Conservation (phyloP, 2,329 filamentous ascomycete genomes). For the Stagonosporopsis cucurbitacearum region DNA sequence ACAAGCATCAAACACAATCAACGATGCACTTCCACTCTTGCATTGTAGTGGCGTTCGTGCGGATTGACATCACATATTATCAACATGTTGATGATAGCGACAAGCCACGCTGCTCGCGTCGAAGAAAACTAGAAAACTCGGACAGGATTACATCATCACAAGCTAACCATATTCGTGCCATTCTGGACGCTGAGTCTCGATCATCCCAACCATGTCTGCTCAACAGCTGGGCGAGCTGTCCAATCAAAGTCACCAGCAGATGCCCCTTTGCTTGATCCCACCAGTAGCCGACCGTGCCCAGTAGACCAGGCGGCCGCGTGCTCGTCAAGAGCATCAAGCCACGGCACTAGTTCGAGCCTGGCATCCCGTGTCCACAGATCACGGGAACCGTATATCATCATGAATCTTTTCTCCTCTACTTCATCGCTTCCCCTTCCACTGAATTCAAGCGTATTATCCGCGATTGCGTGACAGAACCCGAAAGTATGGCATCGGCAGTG, state of each 20-base stretch:
- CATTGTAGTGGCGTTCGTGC: background rate
- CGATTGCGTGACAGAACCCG: background rate
- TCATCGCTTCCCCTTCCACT: background rate
- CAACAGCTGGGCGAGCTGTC: background rate
- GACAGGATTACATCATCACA: slow-evolving; percentile 1
- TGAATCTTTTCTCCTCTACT: background rate
- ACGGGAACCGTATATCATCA: background rate
- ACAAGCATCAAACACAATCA: background rate
- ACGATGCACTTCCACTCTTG: background rate
- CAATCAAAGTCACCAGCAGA: slow-evolving; percentile 4
- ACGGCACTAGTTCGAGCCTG: slow-evolving; percentile 23
- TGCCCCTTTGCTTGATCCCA: background rate
- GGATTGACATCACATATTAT: slow-evolving; percentile 1
- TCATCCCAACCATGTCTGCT: background rate
- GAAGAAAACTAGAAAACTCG: slow-evolving; percentile 3
- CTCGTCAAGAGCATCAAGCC: slow-evolving; percentile 2
- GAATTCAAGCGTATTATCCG: background rate
- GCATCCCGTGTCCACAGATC: slow-evolving; percentile 17
- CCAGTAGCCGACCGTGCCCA: slow-evolving; percentile 5
- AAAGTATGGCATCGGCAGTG: slow-evolving; percentile 37
- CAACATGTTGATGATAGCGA: slow-evolving; percentile 1
- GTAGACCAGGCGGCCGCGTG: slow-evolving; percentile 1
- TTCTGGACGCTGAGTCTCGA: background rate
- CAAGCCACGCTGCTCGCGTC: slow-evolving; percentile 5
- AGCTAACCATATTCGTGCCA: background rate